Conservation (phyloP, 768 basidiomycete genomes). For the Suillus subalutaceus region DNA sequence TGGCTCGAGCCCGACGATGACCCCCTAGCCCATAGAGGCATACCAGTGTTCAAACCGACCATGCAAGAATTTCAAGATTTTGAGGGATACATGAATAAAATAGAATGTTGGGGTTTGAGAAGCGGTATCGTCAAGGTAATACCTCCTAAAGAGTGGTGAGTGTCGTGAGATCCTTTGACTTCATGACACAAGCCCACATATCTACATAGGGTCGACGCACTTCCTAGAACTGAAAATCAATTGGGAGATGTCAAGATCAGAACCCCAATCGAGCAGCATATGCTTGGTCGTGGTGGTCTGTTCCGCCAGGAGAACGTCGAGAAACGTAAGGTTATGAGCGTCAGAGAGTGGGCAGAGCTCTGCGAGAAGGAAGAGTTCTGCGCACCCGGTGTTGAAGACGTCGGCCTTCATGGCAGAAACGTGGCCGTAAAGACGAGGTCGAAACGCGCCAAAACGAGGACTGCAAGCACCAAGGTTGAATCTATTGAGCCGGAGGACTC, state of each 20-base stretch:
- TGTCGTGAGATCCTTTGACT: conserved; percentile 16
- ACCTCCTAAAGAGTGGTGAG: conserved; percentile 92
- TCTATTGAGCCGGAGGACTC: conserved; percentile 46
- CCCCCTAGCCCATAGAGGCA: conserved; percentile 81
- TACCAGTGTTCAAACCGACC: conserved; percentile 94
- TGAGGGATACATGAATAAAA: conserved; percentile 82
- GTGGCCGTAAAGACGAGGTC: conserved; percentile 36
- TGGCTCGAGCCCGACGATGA: conserved; percentile 84
- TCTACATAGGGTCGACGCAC: conserved; percentile 59
- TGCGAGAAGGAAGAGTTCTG: conserved; percentile 72
- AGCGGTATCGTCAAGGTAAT: conserved; percentile 97
- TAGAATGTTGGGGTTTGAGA: conserved; percentile 88
- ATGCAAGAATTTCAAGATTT: conserved; percentile 93
- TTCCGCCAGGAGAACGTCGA: conserved; percentile 92
- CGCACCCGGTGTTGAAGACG: conserved; percentile 71
- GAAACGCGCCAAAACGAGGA: conserved; percentile 48
- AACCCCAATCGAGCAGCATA: conserved; percentile 91
- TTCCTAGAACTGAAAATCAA: conserved; percentile 75
- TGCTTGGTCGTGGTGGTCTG: conserved; percentile 83
- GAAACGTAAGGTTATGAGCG: conserved; percentile 80
- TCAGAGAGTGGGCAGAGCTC: conserved; percentile 86
- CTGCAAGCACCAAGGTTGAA: conserved; percentile 40
- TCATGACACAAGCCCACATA: conserved; percentile 20
- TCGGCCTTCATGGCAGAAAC: conserved; percentile 55
- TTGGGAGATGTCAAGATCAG: conserved; percentile 78